These are phyloP conservation scores for Aspergillus fructus DNA, from an alignment of 2,329 filamentous ascomycete species.

Conservation along the genomic window DNA sequence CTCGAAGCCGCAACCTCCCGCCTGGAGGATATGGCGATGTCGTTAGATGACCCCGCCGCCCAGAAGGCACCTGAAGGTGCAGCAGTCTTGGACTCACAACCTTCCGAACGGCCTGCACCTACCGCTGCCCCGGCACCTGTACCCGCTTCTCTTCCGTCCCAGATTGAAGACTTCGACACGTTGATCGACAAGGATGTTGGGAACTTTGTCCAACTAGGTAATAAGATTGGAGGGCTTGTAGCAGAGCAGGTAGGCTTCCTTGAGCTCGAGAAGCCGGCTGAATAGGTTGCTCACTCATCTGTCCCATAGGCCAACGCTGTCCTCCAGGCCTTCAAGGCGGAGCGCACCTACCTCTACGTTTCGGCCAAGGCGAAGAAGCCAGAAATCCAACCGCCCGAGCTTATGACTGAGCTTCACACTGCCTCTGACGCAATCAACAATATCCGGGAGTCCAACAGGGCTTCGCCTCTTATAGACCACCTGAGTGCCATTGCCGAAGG, in stretches of 20 bases:
- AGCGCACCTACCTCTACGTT: conserved; percentile 84
- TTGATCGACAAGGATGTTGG: conserved; percentile 73
- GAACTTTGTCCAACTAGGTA: conserved; percentile 75
- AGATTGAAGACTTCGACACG: conserved; percentile 83
- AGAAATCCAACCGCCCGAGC: conserved; percentile 68
- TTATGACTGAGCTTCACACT: conserved; percentile 84
- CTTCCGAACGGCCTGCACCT: conserved; percentile 27
- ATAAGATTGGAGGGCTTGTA: conserved; percentile 73
- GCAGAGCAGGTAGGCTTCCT: conserved; percentile 68
- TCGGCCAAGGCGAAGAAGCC: conserved; percentile 92
- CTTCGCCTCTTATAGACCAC: conserved; percentile 73
- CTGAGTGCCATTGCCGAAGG: conserved; percentile 86
- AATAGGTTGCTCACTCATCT: conserved; percentile 19
- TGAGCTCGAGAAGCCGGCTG: background rate
- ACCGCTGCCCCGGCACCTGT: conserved; percentile 49
- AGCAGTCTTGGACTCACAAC: conserved; percentile 23
- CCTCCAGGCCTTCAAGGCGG: conserved; percentile 71
- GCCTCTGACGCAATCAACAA: conserved; percentile 75
- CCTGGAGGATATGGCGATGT: conserved; percentile 91
- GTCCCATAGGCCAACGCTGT: conserved; percentile 54
- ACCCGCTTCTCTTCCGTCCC: conserved; percentile 66
- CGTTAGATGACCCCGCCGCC: conserved; percentile 54
- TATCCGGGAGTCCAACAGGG: conserved; percentile 78
- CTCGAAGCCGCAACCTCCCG: conserved; percentile 96
- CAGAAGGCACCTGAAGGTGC: conserved; percentile 33